These are phyloP conservation scores for Cercospora canescens DNA, from an alignment of 2,329 filamentous ascomycete genomes.

Conservation along the genomic window DNA sequence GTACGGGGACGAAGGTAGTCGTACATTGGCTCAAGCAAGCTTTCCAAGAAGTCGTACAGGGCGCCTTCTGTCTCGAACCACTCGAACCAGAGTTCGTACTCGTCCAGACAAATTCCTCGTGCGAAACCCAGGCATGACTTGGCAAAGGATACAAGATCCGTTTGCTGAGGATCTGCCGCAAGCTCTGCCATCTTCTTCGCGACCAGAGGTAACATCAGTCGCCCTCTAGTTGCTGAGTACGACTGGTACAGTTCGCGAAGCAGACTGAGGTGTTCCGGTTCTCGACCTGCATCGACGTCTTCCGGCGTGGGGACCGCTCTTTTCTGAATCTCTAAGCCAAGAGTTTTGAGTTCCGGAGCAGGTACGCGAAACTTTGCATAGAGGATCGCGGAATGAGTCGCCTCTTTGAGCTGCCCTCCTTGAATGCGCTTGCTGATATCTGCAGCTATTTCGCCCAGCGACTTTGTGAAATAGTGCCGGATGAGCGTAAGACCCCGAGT, in stretches of 20 bases:
- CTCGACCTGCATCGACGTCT: slow-evolving; percentile 52
- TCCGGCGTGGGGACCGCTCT: slow-evolving; percentile 55
- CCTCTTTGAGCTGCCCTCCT: slow-evolving; percentile 68
- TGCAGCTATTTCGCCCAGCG: slow-evolving; percentile 61
- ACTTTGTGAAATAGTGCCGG: slow-evolving; percentile 64
- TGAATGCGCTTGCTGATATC: slow-evolving; percentile 64
- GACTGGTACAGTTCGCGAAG: slow-evolving; percentile 66
- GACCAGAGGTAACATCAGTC: slow-evolving; percentile 62
- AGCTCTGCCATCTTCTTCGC: slow-evolving; percentile 61
- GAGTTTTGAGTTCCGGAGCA: slow-evolving; percentile 64
- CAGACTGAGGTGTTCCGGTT: slow-evolving; percentile 65
- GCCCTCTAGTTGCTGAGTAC: slow-evolving; percentile 59
- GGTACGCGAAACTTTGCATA: slow-evolving; percentile 71
- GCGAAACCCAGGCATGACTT: slow-evolving; percentile 65
- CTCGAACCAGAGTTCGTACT: slow-evolving; percentile 66
- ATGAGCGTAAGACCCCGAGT: slow-evolving; percentile 67
- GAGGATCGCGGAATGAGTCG: slow-evolving; percentile 68
- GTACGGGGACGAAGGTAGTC: slow-evolving; percentile 65
- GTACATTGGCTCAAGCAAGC: slow-evolving; percentile 67
- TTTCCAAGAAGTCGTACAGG: slow-evolving; percentile 66
- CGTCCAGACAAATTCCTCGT: slow-evolving; percentile 65
- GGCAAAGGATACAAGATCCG: slow-evolving; percentile 65
- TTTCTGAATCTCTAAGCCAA: slow-evolving; percentile 69
- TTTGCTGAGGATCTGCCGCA: slow-evolving; percentile 59
- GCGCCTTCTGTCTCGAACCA: slow-evolving; percentile 65